Conservation (phyloP, 177 flowering plant species). For the Telopea speciosissima region DNA sequence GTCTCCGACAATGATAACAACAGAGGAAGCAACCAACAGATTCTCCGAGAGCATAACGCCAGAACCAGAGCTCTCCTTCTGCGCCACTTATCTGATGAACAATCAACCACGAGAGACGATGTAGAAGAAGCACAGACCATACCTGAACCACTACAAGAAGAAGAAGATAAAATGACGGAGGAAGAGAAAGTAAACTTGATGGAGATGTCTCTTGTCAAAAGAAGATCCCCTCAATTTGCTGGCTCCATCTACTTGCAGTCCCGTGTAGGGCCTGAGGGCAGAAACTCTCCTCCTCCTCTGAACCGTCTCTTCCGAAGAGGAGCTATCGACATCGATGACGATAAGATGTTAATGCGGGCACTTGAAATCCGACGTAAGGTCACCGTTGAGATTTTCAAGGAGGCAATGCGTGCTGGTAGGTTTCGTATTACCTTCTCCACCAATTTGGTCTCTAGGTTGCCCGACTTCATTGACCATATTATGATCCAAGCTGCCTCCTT, state of each 20-base stretch:
- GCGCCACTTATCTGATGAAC: conserved; percentile 23
- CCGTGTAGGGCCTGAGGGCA: conserved; percentile 15
- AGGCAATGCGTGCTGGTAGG: conserved; percentile 54
- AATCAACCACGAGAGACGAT: neutral
- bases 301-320: conserved; percentile 16
- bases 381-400: conserved; percentile 54
- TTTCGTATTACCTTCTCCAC: conserved; percentile 67
- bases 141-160: neutral
- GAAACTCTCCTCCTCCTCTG: conserved; percentile 33
- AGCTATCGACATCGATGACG: conserved; percentile 23
- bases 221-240: conserved; percentile 61
- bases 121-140: conserved; percentile 4
- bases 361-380: conserved; percentile 63
- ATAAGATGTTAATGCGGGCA: conserved; percentile 52
- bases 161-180: conserved; percentile 1
- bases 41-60: conserved; percentile 49
- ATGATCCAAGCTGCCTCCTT: conserved; percentile 75
- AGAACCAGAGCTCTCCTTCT: conserved; percentile 41
- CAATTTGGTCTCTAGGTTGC: conserved; percentile 44
- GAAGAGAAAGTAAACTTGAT: conserved; percentile 33
- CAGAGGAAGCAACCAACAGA: conserved; percentile 1
- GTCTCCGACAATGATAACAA: neutral
- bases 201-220: conserved; percentile 36
- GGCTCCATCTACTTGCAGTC: conserved; percentile 53
- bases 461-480: conserved; percentile 58